A percentile compares a stretch with the other conserved stretches of the same genome.
Evolutionary conservation across 176 grass and related monocot genomes (phyloP).

Genomic region (Typha latifolia): DNA sequence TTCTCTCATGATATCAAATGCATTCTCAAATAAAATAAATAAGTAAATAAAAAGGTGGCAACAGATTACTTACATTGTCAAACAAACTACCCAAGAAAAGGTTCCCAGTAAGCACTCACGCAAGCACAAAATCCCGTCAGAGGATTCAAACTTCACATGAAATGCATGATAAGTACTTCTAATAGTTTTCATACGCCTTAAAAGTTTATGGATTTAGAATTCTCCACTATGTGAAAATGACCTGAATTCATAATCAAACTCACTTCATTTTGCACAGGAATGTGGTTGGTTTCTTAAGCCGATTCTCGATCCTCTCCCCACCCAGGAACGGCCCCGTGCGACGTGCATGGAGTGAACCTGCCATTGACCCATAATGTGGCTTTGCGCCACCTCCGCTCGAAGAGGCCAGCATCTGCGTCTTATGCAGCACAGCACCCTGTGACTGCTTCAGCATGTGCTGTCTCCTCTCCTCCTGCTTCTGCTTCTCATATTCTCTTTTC

Average conservation of each 20-base stretch:
- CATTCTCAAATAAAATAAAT: neutral
- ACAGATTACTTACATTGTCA: neutral
- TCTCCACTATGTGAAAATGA: constrained; percentile 1
- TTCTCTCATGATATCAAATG: neutral
- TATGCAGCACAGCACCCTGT: constrained; percentile 77
- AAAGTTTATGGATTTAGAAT: constrained; percentile 16
- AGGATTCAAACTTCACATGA: neutral
- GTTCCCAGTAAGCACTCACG: neutral
- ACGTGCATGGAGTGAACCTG: constrained; percentile 21
- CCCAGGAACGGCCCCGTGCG: constrained; percentile 24
- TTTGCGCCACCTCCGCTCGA: neutral
- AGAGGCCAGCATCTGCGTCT: constrained; percentile 39
- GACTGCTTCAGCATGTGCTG: constrained; percentile 67
- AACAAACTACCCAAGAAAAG: neutral
- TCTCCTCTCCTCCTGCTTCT: constrained; percentile 61
- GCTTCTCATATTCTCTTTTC: constrained; percentile 77
- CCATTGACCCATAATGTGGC: constrained; percentile 9
- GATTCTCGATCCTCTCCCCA: constrained; percentile 63
- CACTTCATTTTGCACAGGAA: constrained; percentile 51
- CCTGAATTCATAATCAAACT: neutral
- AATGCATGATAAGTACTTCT: constrained; percentile 6
- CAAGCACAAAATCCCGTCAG: no score
- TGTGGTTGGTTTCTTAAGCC: constrained; percentile 89
- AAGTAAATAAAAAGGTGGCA: neutral
- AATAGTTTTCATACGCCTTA: neutral